A percentile compares a stretch with the other conserved stretches of the same genome.
Conservation (phyloP, 768 basidiomycete species). For the Calocera cornea region DNA sequence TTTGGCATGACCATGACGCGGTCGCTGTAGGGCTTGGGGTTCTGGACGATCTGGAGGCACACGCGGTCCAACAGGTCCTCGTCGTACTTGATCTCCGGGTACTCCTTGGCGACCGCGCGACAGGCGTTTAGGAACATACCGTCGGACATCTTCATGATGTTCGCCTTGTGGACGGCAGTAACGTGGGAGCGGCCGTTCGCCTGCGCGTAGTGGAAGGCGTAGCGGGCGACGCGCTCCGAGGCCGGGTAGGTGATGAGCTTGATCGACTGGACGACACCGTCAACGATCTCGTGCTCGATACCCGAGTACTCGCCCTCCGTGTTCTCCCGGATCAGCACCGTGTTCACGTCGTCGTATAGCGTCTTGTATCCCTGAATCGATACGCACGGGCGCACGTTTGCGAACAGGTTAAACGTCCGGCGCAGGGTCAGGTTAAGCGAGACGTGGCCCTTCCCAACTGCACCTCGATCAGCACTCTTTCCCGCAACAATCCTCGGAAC, state of each 20-base stretch:
- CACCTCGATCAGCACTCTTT: background rate
- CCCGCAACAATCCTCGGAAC: background rate
- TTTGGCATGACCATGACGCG: conserved; percentile 99
- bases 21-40: conserved; percentile 85
- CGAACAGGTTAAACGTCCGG: conserved; percentile 94
- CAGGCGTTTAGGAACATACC: conserved; percentile 99
- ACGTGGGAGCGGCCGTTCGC: conserved; percentile 76
- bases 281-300: conserved; percentile 96
- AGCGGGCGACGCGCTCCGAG: conserved; percentile 94
- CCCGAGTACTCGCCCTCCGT: conserved; percentile 99
- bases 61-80: conserved; percentile 95
- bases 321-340: conserved; percentile 96
- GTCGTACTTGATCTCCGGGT: conserved; percentile 84
- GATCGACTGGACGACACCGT: conserved; percentile 98
- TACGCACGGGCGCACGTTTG: conserved; percentile 92
- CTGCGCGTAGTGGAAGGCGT: conserved; percentile 96
- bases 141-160: conserved; percentile 99
- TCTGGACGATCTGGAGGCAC: conserved; percentile 87
- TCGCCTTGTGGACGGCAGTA: conserved; percentile 98
- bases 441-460: conserved; percentile 97
- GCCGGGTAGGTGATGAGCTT: conserved; percentile 99
- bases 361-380: conserved; percentile 97
- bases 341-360: conserved; percentile 95
- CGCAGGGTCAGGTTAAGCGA: conserved; percentile 94
- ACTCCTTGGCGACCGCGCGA: conserved; percentile 89